These are phyloP conservation scores for Mortierella sp. DNA, from an alignment of 371 early-diverging fungal species.

Conservation along the genomic window DNA sequence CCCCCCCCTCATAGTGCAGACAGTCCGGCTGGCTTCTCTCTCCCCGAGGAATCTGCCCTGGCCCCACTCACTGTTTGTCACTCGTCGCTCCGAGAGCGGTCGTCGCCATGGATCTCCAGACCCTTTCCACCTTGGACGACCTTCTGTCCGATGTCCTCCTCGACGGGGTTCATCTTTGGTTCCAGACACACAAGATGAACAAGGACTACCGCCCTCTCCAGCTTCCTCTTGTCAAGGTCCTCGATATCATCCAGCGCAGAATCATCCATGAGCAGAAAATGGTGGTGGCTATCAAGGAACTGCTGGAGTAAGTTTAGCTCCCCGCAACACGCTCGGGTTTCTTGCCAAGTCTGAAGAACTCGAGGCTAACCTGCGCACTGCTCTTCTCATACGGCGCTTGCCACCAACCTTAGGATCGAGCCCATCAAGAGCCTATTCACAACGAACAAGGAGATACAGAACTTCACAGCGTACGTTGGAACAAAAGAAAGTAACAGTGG, in stretches of 20 bases:
- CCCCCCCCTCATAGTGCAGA: no score
- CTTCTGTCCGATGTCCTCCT: conserved; percentile 74
- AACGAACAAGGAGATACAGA: conserved; percentile 29
- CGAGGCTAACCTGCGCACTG: no score
- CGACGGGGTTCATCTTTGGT: conserved; percentile 74
- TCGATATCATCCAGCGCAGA: conserved; percentile 64
- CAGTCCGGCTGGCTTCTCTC: no score
- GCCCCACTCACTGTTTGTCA: no score
- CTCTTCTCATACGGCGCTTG: no score
- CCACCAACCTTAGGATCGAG: conserved; percentile 37
- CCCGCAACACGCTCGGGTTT: no score
- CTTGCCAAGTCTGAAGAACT: no score
- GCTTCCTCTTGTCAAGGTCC: conserved; percentile 31
- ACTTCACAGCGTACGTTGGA: conserved; percentile 30
- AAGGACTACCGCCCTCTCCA: conserved; percentile 51
- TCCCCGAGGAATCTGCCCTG: no score
- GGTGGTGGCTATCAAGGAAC: conserved; percentile 59
- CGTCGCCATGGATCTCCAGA: conserved; percentile 62
- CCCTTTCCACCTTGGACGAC: conserved; percentile 77
- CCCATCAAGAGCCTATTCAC: conserved; percentile 17
- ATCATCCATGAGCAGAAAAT: conserved; percentile 57
- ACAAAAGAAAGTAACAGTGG: neutral
- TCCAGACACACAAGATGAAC: conserved; percentile 72
- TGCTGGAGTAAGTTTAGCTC: conserved; percentile 59
- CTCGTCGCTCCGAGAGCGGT: no score